Evolutionary conservation across 805 yeast genomes (phyloP), one percentile per base, ranked within the genome.

Genomic region (Metschnikowia aberdeeniae): DNA sequence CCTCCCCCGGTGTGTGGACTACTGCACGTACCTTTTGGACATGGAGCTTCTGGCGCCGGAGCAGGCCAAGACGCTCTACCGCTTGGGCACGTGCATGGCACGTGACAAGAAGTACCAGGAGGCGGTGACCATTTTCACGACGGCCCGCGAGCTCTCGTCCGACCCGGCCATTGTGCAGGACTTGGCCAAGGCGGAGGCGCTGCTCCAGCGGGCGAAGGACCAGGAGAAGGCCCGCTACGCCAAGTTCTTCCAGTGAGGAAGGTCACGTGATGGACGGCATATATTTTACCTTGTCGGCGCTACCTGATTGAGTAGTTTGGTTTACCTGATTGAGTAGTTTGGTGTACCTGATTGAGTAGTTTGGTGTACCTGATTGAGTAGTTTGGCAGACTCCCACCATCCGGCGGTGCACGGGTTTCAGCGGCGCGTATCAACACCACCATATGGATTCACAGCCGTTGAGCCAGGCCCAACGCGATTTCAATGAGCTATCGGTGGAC

Each of bases 1-100:
- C n/a, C 79, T 63, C 49, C 60, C 64, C n/a, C 70, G 66, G 36
- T 67, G 83, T 2, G 68, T 76, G 7, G 78, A 76, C 46, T 86
- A 78, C 58, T 70, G 83, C 13, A 68, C 74, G 0, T 84, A 67
- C 55, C 56, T 84, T 17, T 56, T 86, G 20, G 90, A 83, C 34
- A 63, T 75, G 64, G 72, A 67, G 1, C 56, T 59, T 0, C 43
- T 64, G 3, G 44, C 30, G 6, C 60, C 55, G 20, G 86, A 82
- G 36, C 61, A 58, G 54, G 84, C 86, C 1, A 83, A 83, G 57
- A 82, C 81, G 1, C 63, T 66, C 46, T 83, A 71, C 56, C 73
- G 89, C 64, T 72, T 73, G 50, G 87, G 82, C 0, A 42, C 49
- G 26, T 69, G 79, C 44, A 68, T 69, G 31, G 50, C 64, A 1